Conservation (phyloP, 495 filamentous ascomycete genomes). For the Neurospora sublineolata region DNA sequence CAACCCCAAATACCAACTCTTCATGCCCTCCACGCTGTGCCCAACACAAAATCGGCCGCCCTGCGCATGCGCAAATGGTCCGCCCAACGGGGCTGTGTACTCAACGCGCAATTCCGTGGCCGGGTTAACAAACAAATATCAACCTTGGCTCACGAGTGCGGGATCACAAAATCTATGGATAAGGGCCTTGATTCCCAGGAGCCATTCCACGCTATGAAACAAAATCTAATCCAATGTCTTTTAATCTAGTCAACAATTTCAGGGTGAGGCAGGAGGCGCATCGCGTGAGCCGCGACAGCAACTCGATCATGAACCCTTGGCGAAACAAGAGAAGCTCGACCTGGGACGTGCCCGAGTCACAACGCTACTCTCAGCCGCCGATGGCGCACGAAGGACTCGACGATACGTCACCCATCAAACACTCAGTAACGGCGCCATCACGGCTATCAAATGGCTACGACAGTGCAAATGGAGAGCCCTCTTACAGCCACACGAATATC, state of each 20-base stretch:
- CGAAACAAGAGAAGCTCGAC: conserved; percentile 13
- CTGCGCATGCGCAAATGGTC: not conserved
- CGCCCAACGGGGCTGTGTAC: not conserved
- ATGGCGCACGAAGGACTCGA: not conserved
- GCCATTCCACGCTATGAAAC: not conserved
- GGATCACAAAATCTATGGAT: not conserved
- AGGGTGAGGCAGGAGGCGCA: conserved; percentile 24
- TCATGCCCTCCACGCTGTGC: not conserved
- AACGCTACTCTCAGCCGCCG: not conserved
- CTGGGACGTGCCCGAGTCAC: conserved; percentile 7
- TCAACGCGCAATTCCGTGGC: not conserved
- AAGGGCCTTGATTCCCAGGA: not conserved
- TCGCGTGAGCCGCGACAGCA: conserved; percentile 14
- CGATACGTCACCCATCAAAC: not conserved
- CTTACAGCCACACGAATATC: not conserved
- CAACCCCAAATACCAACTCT: not conserved
- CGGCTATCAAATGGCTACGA: not conserved
- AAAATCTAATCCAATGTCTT: conserved; percentile 20
- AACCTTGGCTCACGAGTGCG: not conserved
- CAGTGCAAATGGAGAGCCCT: not conserved
- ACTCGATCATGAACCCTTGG: conserved; percentile 23
- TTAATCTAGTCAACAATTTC: conserved; percentile 22
- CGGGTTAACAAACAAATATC: not conserved
- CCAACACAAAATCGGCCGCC: not conserved
- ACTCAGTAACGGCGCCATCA: conserved; percentile 7